phyloP scores from a whole-genome alignment of 768 basidiomycete genomes.

The Rhodosporidiobolus sp. region DNA sequence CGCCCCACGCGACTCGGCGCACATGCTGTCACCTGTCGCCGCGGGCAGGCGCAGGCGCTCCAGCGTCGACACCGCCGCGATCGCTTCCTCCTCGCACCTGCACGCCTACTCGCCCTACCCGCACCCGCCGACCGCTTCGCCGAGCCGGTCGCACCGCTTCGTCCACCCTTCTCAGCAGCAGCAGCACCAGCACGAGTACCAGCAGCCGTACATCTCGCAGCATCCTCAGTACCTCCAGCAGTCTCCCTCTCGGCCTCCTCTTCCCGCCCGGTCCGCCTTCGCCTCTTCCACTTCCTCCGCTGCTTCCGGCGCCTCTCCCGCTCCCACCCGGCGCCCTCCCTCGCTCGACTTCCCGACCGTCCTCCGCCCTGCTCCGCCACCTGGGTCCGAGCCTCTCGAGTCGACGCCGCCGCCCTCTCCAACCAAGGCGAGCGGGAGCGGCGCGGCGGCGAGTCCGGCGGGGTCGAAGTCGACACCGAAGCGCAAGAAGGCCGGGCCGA shows the following conservation, averaged over 20 bases:
- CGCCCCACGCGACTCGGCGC: not conserved
- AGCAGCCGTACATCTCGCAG: not conserved
- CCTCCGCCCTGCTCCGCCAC: not conserved
- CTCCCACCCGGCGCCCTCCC: not conserved
- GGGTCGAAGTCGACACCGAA: conserved; percentile 10
- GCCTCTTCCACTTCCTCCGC: not conserved
- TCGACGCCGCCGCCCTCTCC: not conserved
- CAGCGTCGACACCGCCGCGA: not conserved
- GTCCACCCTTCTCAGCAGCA: not conserved
- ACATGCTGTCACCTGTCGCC: not conserved
- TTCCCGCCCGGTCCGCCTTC: not conserved
- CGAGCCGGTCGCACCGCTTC: not conserved
- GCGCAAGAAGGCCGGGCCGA: not conserved
- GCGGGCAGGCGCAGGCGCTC: not conserved
- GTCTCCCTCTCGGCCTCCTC: not conserved
- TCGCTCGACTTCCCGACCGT: not conserved
- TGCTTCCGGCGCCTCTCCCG: not conserved
- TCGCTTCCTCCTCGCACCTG: not conserved
- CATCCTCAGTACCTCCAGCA: not conserved
- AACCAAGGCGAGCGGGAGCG: not conserved
- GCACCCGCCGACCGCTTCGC: not conserved
- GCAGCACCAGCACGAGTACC: not conserved
- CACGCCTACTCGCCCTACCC: not conserved
- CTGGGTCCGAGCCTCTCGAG: not conserved
- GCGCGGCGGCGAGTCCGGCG: not conserved